Percentiles rank a stretch among this genome's conserved stretches.
Conservation (phyloP, 1,284 basidiomycete species). For the Leccinum griseonigrum region DNA sequence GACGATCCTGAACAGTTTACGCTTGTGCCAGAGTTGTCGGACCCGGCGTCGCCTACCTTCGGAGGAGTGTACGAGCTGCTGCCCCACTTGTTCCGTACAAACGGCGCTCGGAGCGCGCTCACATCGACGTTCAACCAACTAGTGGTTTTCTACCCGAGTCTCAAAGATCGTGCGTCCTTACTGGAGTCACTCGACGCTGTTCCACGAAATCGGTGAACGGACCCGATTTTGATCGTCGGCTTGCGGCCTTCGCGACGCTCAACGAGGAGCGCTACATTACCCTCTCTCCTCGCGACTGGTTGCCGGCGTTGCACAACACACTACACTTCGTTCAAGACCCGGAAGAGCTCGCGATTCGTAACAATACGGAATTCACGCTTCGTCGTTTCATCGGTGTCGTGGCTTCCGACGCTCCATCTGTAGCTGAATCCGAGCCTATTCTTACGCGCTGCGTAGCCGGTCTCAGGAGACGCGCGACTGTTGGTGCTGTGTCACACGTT, state of each 20-base stretch:
- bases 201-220: slow-evolving; percentile 84
- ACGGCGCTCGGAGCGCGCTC: slow-evolving; percentile 67
- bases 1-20: slow-evolving; percentile 70
- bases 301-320: slow-evolving; percentile 82
- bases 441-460: slow-evolving; percentile 46
- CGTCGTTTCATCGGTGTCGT: slow-evolving; percentile 74
- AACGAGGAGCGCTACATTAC: slow-evolving; percentile 61
- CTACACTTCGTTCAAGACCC: slow-evolving; percentile 89
- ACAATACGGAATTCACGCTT: slow-evolving; percentile 76
- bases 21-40: slow-evolving; percentile 67
- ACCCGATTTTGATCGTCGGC: slow-evolving; percentile 88
- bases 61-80: slow-evolving; percentile 64
- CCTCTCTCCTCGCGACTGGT: slow-evolving; percentile 68
- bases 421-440: slow-evolving; percentile 40
- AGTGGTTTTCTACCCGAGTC: slow-evolving; percentile 47
- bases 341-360: slow-evolving; percentile 86
- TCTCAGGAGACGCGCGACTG: slow-evolving; percentile 32
- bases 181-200: slow-evolving; percentile 84
- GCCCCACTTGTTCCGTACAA: slow-evolving; percentile 71
- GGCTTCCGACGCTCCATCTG: slow-evolving; percentile 18
- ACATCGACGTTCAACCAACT: slow-evolving; percentile 65
- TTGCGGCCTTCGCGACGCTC: slow-evolving; percentile 75
- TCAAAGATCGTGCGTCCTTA: slow-evolving; percentile 52
- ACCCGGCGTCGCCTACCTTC: slow-evolving; percentile 50
- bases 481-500: slow-evolving; percentile 87